Base-by-base conservation (phyloP, 108 stramenopile species). In the Nannochloropsis granulata region DNA sequence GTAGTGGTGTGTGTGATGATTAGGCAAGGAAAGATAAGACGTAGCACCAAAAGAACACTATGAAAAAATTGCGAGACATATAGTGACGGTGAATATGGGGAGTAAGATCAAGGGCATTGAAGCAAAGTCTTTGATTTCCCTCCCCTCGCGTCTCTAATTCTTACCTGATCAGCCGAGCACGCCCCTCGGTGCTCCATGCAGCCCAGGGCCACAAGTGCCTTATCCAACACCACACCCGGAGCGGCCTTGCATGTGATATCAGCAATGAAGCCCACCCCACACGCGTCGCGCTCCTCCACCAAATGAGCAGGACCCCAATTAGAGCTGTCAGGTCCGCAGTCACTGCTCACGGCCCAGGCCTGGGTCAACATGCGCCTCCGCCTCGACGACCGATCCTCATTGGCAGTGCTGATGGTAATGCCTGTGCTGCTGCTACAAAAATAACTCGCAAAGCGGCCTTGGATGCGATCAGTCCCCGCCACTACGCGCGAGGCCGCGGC, bases 141-240 rank as follows among this genome's bases (percentile, higher is more conserved):
- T 71, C 56, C 56, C 56, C 56, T n/a, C 21, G 80, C 80, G 24
- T 21, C 12, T 34, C 34, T 16, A 16, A 85, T 78, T 82, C 82
- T 82, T 78, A 88, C 87, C 25, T 89, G 85, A 82, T 89, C 88
- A 16, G 87, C 87, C 26, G 85, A 85, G 85, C 87, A 87, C 25
- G 87, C 88, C 16, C 88, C 88, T n/a, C 88, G 43, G 81, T 89
- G 88, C 86, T 89, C 88, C 88, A 89, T 89, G 80, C 88, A 89
- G 25, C 85, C 85, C 23, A 87, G 87, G 34, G 88, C 88, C 25
- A 78, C 25, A 11, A 89, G 85, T 9, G 86, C 88, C 81, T 42
- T 78, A 24, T 21, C 14, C 80, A 85, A 21, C 24, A 89, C 83
- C n/a, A 83, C 84, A 21, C 44, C 81, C 25, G 83, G 86, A 12